Conservation (phyloP, 2,329 filamentous ascomycete genomes). For the Diaporthe capsici region DNA sequence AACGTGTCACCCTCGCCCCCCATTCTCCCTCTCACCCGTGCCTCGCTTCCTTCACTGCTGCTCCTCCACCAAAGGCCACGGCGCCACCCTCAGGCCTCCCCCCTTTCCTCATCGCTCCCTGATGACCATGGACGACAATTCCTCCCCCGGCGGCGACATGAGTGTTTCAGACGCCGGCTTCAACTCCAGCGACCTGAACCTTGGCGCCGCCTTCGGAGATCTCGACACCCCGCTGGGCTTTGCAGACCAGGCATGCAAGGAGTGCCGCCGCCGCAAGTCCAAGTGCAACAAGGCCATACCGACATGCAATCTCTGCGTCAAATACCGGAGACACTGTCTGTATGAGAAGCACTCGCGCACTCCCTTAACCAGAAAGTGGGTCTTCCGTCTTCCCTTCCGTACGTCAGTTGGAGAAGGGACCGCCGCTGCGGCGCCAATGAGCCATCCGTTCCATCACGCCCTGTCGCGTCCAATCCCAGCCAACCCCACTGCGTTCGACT, state of each 20-base stretch:
- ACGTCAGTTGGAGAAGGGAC: conserved; percentile 22
- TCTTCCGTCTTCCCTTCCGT: conserved; percentile 38
- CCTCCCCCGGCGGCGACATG: conserved; percentile 35
- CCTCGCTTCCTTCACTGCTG: conserved; percentile 7
- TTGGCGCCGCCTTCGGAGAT: conserved; percentile 42
- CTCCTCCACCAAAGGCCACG: conserved; percentile 5
- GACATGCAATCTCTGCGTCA: conserved; percentile 56
- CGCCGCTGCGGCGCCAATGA: not conserved
- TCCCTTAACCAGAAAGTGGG: conserved; percentile 61
- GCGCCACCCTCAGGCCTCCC: conserved; percentile 9
- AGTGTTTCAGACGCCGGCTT: conserved; percentile 39
- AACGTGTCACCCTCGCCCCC: conserved; percentile 34
- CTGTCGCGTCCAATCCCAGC: conserved; percentile 19
- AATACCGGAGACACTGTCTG: conserved; percentile 60
- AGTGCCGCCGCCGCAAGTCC: conserved; percentile 57
- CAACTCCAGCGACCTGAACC: conserved; percentile 34
- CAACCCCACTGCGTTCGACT: not conserved
- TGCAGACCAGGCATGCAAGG: conserved; percentile 55
- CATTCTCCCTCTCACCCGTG: conserved; percentile 19
- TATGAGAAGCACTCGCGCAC: conserved; percentile 64
- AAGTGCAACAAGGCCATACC: conserved; percentile 56
- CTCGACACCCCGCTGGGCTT: conserved; percentile 42
- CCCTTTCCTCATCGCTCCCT: not conserved
- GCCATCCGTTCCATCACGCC: not conserved
- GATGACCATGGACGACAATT: conserved; percentile 40